Evolutionary conservation across 345 rosid genomes (phyloP).

Genomic region (Gossypium mustelinum): DNA sequence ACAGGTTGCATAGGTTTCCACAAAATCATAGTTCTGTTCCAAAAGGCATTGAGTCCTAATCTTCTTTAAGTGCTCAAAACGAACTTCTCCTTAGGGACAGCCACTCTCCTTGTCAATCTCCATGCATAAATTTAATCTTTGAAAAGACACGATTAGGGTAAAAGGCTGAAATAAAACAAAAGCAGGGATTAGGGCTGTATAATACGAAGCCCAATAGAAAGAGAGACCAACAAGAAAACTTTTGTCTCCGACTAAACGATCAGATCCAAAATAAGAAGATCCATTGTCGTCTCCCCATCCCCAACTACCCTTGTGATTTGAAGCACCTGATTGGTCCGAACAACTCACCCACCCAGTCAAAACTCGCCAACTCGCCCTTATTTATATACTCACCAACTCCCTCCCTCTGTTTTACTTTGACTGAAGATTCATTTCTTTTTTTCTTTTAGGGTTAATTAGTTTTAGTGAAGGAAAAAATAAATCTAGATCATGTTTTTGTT

Average conservation of each 20-base stretch:
- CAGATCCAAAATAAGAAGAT: background rate
- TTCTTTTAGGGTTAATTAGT: background rate
- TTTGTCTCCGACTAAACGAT: background rate
- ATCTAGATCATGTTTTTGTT: constrained; percentile 49
- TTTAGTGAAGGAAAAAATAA: constrained; percentile 3
- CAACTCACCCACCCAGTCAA: constrained; percentile 10
- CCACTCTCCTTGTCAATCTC: too few species aligned
- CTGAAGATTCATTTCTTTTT: background rate
- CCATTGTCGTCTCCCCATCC: background rate
- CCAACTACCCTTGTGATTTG: background rate
- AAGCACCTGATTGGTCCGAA: constrained; percentile 23
- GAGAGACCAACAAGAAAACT: background rate
- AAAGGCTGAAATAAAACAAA: too few species aligned
- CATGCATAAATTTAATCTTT: too few species aligned
- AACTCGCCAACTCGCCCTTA: constrained; percentile 16
- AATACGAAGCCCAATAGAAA: background rate
- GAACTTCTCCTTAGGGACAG: too few species aligned
- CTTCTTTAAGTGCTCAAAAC: too few species aligned
- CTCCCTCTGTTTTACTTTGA: background rate
- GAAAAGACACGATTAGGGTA: too few species aligned
- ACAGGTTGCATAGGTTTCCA: too few species aligned
- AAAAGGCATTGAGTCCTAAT: too few species aligned
- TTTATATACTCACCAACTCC: background rate
- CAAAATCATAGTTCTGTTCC: too few species aligned
- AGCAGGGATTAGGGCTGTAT: background rate